Evolutionary conservation across 176 grass and related monocot genomes (phyloP), one percentile per base, ranked within the genome.

Genomic region (Oryza coarctata): DNA sequence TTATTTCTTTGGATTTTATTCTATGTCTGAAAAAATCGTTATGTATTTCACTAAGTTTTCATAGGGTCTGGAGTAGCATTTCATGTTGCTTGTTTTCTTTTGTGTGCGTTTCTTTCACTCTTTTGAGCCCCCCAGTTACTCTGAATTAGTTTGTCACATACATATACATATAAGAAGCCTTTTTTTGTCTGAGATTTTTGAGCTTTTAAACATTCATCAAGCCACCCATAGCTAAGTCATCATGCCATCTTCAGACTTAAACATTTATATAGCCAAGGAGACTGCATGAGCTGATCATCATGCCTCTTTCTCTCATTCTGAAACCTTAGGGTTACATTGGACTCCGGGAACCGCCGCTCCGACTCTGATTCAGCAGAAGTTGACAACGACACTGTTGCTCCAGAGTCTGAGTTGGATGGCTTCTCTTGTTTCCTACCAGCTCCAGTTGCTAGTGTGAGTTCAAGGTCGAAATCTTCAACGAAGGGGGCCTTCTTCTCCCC

Each of bases 371-470:
- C 89, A 40, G 82, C 57, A 10, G 89, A 92, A 55, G 82, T 88
- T 2, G 93, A 88, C 0, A 85, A 94, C 0, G 85, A 90, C 14
- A 75, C 82, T 18, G 85, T 81, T 65, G 85, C 70, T 65, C 83
- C 85, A 0, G 89, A 94, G 35, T 94, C 85, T 0, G 93, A 92
- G 14, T 73, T 73, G 36, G 86, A 86, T 40, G 82, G 25, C 68
- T 82, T 88, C 45, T 89, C 89, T 60, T 90, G 82, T 79, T 85
- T 86, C 34, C 63, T 73, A 33, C 63, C 77, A 70, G 49, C 28
- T 32, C 93, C 89, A 70, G 82, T 94, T 73, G 85, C 93, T 15
- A 94, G 85, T 14, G 89, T 94, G 49, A 94, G 82, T 74, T 94
- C 89, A 13, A 94, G 80, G 79, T 88, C 55, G 15, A 84, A 86